These are phyloP conservation scores for Elsinoe batatas DNA, from an alignment of 2,329 filamentous ascomycete genomes.

Conservation along the genomic window DNA sequence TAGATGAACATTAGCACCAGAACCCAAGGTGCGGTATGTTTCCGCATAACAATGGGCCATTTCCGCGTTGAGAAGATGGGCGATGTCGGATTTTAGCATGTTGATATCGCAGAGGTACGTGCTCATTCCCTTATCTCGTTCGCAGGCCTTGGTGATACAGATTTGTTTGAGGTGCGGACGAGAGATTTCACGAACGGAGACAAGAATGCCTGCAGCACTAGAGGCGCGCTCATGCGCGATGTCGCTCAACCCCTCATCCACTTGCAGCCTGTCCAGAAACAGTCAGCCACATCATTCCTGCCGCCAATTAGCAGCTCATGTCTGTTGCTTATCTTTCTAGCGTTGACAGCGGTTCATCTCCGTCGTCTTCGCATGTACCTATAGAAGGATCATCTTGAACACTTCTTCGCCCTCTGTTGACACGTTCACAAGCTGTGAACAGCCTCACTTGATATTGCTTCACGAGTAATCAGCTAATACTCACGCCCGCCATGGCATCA, in stretches of 20 bases:
- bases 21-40: not conserved
- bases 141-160: not conserved
- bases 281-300: too few relatives aligned
- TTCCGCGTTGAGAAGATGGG: not conserved
- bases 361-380: not conserved
- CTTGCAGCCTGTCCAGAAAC: too few relatives aligned
- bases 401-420: too few relatives aligned
- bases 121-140: not conserved
- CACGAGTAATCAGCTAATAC: too few relatives aligned
- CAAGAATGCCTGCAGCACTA: not conserved
- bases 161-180: too few relatives aligned
- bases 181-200: not conserved
- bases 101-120: not conserved
- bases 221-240: too few relatives aligned
- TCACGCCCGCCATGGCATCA: not conserved
- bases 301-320: not conserved
- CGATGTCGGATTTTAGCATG: not conserved
- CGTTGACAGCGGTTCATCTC: conserved; percentile 1
- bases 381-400: too few relatives aligned
- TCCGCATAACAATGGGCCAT: not conserved
- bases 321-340: conserved; percentile 2
- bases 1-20: too few relatives aligned
- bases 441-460: too few relatives aligned
- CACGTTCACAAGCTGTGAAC: too few relatives aligned
- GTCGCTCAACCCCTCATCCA: too few relatives aligned